phyloP scores from a whole-genome alignment of 495 filamentous ascomycete species.

The Penicillium flavigenum region DNA sequence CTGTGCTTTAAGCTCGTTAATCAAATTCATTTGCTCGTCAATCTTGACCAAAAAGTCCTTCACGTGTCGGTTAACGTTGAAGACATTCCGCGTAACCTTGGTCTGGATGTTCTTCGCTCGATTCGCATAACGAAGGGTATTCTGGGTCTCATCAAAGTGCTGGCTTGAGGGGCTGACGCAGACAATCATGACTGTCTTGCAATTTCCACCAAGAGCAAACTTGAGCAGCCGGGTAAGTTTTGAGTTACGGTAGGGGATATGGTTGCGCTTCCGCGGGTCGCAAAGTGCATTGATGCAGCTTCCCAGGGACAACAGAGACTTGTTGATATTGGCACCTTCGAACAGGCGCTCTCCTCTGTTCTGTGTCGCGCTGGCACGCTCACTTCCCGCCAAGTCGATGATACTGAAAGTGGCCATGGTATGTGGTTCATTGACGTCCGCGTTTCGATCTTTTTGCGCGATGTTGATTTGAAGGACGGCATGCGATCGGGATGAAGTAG shows the following conservation, averaged over 20 bases:
- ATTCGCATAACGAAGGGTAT: slow-evolving; percentile 96
- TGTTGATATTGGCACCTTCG: slow-evolving; percentile 99
- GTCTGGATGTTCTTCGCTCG: slow-evolving; percentile 99
- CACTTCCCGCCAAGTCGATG: slow-evolving; percentile 95
- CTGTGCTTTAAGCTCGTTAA: slow-evolving; percentile 89
- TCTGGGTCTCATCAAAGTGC: slow-evolving; percentile 98
- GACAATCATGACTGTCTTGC: slow-evolving; percentile 99
- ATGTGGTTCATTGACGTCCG: slow-evolving; percentile 88
- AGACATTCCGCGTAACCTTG: slow-evolving; percentile 96
- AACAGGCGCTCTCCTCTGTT: slow-evolving; percentile 89
- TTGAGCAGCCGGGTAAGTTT: slow-evolving; percentile 96
- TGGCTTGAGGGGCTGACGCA: slow-evolving; percentile 95
- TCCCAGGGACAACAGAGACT: slow-evolving; percentile 89
- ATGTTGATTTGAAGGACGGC: slow-evolving; percentile 99
- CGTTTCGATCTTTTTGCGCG: slow-evolving; percentile 89
- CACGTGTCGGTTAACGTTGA: slow-evolving; percentile 98
- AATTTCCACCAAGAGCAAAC: slow-evolving; percentile 96
- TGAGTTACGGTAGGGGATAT: slow-evolving; percentile 96
- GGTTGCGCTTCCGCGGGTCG: slow-evolving; percentile 87
- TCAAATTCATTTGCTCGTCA: slow-evolving; percentile 89
- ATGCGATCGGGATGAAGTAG: slow-evolving; percentile 95
- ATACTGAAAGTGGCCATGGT: slow-evolving; percentile 98
- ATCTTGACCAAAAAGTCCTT: slow-evolving; percentile 98
- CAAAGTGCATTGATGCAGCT: slow-evolving; percentile 99
- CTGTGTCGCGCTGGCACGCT: slow-evolving; percentile 94